A percentile compares a stretch with the other conserved stretches of the same genome.
Conservation (phyloP, 129 eudicot species). For the Flaveria bidentis region DNA sequence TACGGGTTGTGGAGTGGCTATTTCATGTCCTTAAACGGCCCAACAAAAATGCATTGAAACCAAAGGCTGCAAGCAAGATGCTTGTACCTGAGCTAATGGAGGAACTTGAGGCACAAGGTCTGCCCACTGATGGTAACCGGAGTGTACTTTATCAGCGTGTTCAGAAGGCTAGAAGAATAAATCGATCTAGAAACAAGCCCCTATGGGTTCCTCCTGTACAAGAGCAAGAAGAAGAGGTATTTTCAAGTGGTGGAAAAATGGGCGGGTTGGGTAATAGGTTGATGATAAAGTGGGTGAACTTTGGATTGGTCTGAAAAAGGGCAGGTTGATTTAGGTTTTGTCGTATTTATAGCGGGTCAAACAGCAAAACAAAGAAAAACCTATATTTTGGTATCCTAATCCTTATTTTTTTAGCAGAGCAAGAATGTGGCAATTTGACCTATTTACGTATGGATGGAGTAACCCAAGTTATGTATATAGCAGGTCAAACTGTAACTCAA, state of each 20-base stretch:
- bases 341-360: not conserved
- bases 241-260: not conserved
- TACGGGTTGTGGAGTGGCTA: slow-evolving; percentile 82
- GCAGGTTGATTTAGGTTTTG: not conserved
- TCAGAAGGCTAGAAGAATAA: slow-evolving; percentile 96
- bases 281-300: not conserved
- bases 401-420: not conserved
- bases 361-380: not conserved
- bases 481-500: not conserved
- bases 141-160: slow-evolving; percentile 96
- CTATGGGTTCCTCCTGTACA: slow-evolving; percentile 95
- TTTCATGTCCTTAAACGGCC: slow-evolving; percentile 84
- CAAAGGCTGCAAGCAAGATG: slow-evolving; percentile 99
- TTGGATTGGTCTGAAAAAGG: not conserved
- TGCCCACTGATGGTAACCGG: slow-evolving; percentile 92
- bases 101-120: slow-evolving; percentile 93
- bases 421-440: slow-evolving; percentile 2
- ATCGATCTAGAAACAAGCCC: slow-evolving; percentile 90
- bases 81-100: slow-evolving; percentile 80
- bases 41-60: slow-evolving; percentile 67
- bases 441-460: not conserved
- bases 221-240: slow-evolving; percentile 98
- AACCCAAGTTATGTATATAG: not conserved
- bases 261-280: slow-evolving; percentile 13
- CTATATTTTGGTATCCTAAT: not conserved